Base-by-base conservation (phyloP, 345 rosid species). In the Aethionema arabicum region DNA sequence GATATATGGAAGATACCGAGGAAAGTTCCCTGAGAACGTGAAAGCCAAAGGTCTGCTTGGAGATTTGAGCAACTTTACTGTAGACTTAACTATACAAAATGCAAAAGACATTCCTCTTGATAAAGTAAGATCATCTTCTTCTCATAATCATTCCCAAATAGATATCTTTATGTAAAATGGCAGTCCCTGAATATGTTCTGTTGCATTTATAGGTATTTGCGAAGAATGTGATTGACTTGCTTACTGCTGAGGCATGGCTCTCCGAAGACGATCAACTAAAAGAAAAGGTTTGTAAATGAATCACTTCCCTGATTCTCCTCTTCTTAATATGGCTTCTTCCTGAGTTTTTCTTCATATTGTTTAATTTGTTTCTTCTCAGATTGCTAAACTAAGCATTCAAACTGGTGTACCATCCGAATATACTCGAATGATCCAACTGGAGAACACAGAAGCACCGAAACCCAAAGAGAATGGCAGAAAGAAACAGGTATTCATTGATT, bases 161-260 rank as follows among this genome's bases (percentile, higher is more conserved):
- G 9, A 4, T 12, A 63, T 56, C 47, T 46, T 53, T 29, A 43
- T 51, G 11, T 37, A 8, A 63, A 30, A 2, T 39, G 11, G 4
- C 52, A 38, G 35, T 65, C 51, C 32, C 40, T 12, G 12, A 9
- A 65, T 49, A 36, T 67, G 16, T 38, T 59, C 56, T 32, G 48
- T 7, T 12, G 29, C 52, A 43, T 46, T 41, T 44, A 27, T 73
- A 93, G 99, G 58, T 85, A 16, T 74, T 63, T 68, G 95, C 91
- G 36, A 87, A 82, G 76, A 84, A 83, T 56, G 84, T 80, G 67
- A 85, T 90, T 33, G 91, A 87, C 57, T 48, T 83, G 61, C 89
- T 85, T 52, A 87, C 96, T 63, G 88, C 95, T 54, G 82, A 83
- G 73, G 89, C 96, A 62, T 93, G 99, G 97, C 74, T 81, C 66